These are phyloP conservation scores for Typha latifolia DNA, from an alignment of 176 grass and related monocot genomes.

Conservation along the genomic window DNA sequence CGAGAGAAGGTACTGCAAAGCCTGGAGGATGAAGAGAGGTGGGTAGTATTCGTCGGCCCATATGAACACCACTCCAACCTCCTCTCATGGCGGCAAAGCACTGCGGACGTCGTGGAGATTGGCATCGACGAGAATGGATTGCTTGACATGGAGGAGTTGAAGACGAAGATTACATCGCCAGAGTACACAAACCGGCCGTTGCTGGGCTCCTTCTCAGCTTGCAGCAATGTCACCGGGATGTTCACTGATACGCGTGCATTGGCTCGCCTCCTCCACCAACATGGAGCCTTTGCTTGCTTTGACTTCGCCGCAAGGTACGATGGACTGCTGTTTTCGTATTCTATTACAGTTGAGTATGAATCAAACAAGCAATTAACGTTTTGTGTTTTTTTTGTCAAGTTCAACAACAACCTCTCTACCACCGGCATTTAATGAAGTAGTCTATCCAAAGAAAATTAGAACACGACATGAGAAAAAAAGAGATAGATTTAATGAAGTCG, in stretches of 20 bases:
- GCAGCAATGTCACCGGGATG: constrained; percentile 81
- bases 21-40: constrained; percentile 41
- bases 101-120: constrained; percentile 65
- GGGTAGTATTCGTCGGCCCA: constrained; percentile 71
- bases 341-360: not conserved
- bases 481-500: too few relatives aligned
- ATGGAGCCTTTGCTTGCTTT: constrained; percentile 77
- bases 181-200: constrained; percentile 36
- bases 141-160: constrained; percentile 42
- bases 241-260: constrained; percentile 43
- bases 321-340: not conserved
- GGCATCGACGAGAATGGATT: constrained; percentile 34
- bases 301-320: constrained; percentile 17
- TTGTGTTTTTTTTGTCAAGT: not conserved
- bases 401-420: too few relatives aligned
- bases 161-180: constrained; percentile 6
- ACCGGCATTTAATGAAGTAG: too few relatives aligned
- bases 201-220: constrained; percentile 82
- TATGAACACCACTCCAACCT: constrained; percentile 93
- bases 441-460: too few relatives aligned
- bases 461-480: too few relatives aligned
- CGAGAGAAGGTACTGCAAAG: constrained; percentile 20
- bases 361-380: not conserved
- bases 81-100: constrained; percentile 68
- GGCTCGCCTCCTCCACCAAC: constrained; percentile 49